These are phyloP conservation scores for Evansstolkia leycettana DNA, from an alignment of 495 filamentous ascomycete species.

Conservation along the genomic window DNA sequence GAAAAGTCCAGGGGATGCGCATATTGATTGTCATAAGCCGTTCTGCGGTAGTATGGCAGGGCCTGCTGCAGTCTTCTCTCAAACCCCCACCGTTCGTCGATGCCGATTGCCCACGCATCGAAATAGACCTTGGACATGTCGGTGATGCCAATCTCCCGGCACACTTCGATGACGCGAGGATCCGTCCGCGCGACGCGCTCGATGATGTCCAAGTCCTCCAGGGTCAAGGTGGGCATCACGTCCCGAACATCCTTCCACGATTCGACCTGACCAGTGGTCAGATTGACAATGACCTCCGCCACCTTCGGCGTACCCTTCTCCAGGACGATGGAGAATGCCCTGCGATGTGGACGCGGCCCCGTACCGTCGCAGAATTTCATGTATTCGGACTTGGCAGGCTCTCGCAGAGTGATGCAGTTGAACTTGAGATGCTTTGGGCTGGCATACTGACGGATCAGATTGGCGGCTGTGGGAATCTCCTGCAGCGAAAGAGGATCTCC, in stretches of 20 bases:
- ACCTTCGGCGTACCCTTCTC: slow-evolving; percentile 22
- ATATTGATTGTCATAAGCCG: slow-evolving; percentile 34
- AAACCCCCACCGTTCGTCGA: slow-evolving; percentile 28
- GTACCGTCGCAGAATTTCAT: slow-evolving; percentile 53
- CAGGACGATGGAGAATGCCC: slow-evolving; percentile 23
- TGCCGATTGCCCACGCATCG: slow-evolving; percentile 39
- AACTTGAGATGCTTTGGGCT: slow-evolving; percentile 43
- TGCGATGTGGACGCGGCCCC: slow-evolving; percentile 22
- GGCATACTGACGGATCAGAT: slow-evolving; percentile 20
- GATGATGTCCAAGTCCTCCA: slow-evolving; percentile 79
- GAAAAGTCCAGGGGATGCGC: slow-evolving; percentile 27
- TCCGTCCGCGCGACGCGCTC: slow-evolving; percentile 63
- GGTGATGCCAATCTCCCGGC: slow-evolving; percentile 66
- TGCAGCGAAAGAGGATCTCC: slow-evolving; percentile 21
- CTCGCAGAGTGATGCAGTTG: slow-evolving; percentile 73
- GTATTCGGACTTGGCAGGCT: slow-evolving; percentile 74
- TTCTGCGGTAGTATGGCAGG: slow-evolving; percentile 30
- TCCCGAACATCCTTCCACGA: slow-evolving; percentile 59
- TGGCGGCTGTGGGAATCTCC: slow-evolving; percentile 20
- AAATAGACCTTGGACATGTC: slow-evolving; percentile 82
- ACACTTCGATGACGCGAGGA: slow-evolving; percentile 77
- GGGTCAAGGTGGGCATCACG: slow-evolving; percentile 76
- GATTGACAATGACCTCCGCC: slow-evolving; percentile 70
- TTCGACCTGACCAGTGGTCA: slow-evolving; percentile 52
- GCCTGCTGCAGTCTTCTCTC: slow-evolving; percentile 27